Base-by-base conservation (phyloP, 257 asterid species). In the Solanum okadae region DNA sequence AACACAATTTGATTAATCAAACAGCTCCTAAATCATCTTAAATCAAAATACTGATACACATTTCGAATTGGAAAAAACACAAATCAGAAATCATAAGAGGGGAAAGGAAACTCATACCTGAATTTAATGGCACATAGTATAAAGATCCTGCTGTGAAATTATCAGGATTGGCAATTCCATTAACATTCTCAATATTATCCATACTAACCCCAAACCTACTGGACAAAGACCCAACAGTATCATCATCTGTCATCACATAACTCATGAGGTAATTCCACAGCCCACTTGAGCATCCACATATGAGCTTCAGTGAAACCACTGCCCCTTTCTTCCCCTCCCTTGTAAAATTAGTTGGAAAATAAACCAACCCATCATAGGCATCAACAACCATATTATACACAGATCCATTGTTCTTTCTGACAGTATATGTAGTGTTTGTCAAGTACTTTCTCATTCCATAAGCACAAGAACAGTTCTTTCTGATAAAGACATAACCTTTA, bases 131-230 rank as follows among this genome's bases (percentile, higher is more conserved):
- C 85, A 97, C 93, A 63, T 94, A 95, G 88, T 96, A 97, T 82
- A 97, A 95, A 85, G 90, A 93, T 38, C 99, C 96, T 84, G 91
- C 94, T 70, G 98, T 95, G 33, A 97, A 91, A 95, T 96, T 97
- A 93, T 95, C 98, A 85, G 99, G 98, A 92, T 94, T 91, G 33
- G 91, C 77, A 88, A 97, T 93, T 91, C 95, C 97, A 90, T 97
- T 97, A n/a, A 91, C 93, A 76, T 85, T 82, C 92, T 90, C 99
- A 89, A 96, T 97, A 92, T 94, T 94, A 90, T 93, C 98, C 99
- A 97, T 97, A 87, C 99, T 97, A 87, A 97, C 98, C 67, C 99
- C 99, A 92, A 97, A 97, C 86, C 99, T 93, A 88, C 99, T 97
- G 25, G 99, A 95, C 82, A 97, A 87, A 87, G 98, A 94, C 91